Percentiles rank a stretch among this genome's conserved stretches.
phyloP scores from a whole-genome alignment of 2,329 filamentous ascomycete species.

The Monilinia aucupariae region DNA sequence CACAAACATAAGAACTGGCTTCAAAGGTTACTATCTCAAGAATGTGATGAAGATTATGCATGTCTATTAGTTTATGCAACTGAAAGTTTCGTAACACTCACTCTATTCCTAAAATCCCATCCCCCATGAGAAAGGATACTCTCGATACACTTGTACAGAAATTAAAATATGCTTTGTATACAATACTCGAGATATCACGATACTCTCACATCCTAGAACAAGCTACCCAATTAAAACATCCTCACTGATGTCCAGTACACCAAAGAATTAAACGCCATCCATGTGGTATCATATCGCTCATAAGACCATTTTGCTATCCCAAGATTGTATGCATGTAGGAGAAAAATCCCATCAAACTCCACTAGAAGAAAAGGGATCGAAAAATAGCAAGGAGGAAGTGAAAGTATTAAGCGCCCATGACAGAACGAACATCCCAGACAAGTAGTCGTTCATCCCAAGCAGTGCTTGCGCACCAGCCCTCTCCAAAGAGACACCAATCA shows the following conservation, averaged over 20 bases:
- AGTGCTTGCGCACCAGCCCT: conserved; percentile 91
- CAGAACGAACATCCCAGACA: conserved; percentile 79
- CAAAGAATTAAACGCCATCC: conserved; percentile 5
- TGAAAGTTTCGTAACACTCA: not conserved
- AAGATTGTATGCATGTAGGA: not conserved
- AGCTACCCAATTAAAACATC: not conserved
- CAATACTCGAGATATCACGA: not conserved
- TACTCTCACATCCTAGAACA: not conserved
- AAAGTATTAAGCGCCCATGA: conserved; percentile 43
- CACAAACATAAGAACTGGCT: not conserved
- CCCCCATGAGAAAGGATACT: not conserved
- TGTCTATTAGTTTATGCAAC: not conserved
- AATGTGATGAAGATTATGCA: not conserved
- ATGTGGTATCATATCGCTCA: conserved; percentile 10
- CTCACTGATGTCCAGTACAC: not conserved
- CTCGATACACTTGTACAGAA: not conserved
- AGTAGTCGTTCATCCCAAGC: conserved; percentile 91
- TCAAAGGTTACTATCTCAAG: not conserved
- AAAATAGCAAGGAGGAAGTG: not conserved
- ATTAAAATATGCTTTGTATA: not conserved
- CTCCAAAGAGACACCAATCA: conserved; percentile 97
- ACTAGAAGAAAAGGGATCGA: not conserved
- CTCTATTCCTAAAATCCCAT: not conserved
- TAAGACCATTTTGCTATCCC: not conserved
- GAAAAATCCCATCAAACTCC: not conserved